Percentiles rank a stretch among this genome's conserved stretches.
phyloP scores from a whole-genome alignment of 2,329 filamentous ascomycete genomes.

The Lanzia echinophila region DNA sequence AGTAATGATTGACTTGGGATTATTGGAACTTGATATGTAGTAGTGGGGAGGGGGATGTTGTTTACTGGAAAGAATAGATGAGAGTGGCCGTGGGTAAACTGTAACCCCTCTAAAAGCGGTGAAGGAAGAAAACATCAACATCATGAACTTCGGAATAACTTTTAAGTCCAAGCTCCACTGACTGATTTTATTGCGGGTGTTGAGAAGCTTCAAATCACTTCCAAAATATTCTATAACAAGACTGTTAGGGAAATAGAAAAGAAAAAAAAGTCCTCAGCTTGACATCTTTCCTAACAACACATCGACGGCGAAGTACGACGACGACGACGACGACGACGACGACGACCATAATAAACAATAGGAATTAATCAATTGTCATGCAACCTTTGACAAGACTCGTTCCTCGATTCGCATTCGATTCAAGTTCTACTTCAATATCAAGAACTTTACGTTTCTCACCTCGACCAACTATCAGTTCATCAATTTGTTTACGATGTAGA shows the following conservation, averaged over 20 bases:
- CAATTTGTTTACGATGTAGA: slow-evolving; percentile 37
- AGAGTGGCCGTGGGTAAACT: too few species aligned
- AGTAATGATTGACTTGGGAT: too few species aligned
- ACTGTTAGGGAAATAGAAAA: background rate
- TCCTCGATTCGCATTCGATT: slow-evolving; percentile 27
- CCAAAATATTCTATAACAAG: background rate
- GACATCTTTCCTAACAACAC: slow-evolving; percentile 2
- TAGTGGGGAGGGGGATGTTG: background rate
- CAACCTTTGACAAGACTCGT: slow-evolving; percentile 26
- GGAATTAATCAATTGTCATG: slow-evolving; percentile 21
- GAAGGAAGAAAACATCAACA: background rate
- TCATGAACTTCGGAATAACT: slow-evolving; percentile 1
- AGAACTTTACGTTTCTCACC: slow-evolving; percentile 15
- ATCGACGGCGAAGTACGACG: too few species aligned
- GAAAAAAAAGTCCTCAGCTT: background rate
- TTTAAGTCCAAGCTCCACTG: slow-evolving; percentile 6
- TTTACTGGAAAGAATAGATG: too few species aligned
- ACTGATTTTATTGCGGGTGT: too few species aligned
- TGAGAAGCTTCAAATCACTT: slow-evolving; percentile 13
- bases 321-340: too few species aligned
- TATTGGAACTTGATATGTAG: too few species aligned
- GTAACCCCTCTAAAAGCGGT: background rate
- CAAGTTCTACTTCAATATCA: slow-evolving; percentile 19
- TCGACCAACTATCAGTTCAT: slow-evolving; percentile 23
- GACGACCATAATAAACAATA: too few species aligned